Conservation (phyloP, 2,329 filamentous ascomycete genomes). For the Zasmidium citrigriseum region DNA sequence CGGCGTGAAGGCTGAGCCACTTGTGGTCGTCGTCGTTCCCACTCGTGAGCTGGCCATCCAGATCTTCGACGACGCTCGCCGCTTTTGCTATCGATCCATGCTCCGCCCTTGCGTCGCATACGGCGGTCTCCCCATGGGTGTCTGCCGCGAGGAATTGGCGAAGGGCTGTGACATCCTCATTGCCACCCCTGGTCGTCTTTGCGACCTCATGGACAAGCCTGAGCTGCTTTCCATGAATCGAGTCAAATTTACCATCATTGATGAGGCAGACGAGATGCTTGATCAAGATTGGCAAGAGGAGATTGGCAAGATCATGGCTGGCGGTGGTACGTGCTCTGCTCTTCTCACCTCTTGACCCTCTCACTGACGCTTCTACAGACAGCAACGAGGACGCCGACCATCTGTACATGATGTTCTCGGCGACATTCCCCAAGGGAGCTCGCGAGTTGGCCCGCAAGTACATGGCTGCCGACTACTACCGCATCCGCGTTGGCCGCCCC, state of each 20-base stretch:
- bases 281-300: conserved; percentile 73
- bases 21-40: conserved; percentile 82
- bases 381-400: conserved; percentile 73
- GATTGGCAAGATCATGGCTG: conserved; percentile 73
- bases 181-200: conserved; percentile 81
- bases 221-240: conserved; percentile 70
- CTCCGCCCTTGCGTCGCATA: conserved; percentile 88
- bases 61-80: conserved; percentile 91
- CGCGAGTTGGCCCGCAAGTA: conserved; percentile 76
- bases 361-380: conserved; percentile 51
- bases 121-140: conserved; percentile 72
- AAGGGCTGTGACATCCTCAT: conserved; percentile 89
- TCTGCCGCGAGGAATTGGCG: conserved; percentile 71
- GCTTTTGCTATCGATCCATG: conserved; percentile 93
- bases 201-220: conserved; percentile 77
- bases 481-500: conserved; percentile 82
- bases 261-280: conserved; percentile 94
- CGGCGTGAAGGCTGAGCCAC: conserved; percentile 73
- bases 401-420: conserved; percentile 82
- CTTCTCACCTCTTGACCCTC: conserved; percentile 8
- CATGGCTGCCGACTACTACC: conserved; percentile 71
- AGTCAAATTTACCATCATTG: conserved; percentile 76
- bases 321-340: conserved; percentile 67
- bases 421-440: conserved; percentile 82
- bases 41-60: conserved; percentile 90